Evolutionary conservation across 1,284 basidiomycete genomes (phyloP).

Genomic region (Tilletia horrida): DNA sequence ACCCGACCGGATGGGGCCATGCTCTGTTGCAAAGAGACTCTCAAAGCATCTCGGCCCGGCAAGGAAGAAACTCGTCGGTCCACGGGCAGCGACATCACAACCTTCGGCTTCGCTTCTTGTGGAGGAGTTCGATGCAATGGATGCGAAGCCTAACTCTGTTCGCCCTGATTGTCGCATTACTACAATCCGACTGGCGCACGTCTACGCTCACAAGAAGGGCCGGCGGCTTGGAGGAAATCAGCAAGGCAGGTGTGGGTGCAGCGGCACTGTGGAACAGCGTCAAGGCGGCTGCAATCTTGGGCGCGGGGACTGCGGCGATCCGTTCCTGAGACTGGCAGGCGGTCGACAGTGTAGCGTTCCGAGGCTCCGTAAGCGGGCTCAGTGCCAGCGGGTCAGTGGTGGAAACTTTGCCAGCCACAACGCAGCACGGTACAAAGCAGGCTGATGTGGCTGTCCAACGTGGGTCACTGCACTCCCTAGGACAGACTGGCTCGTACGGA

Average conservation of each 20-base stretch:
- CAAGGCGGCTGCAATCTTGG: conserved; percentile 5
- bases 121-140: neutral
- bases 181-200: conserved; percentile 2
- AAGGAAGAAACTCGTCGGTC: neutral
- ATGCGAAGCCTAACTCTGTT: conserved; percentile 10
- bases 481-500: no score
- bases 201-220: neutral
- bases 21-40: no score
- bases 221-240: no score
- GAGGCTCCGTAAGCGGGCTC: no score
- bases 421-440: no score
- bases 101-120: neutral
- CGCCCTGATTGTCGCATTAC: conserved; percentile 6
- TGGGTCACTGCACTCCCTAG: no score
- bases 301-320: neutral
- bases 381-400: no score
- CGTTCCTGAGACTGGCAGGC: neutral
- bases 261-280: conserved; percentile 11
- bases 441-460: no score
- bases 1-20: conserved; percentile 10
- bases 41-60: neutral
- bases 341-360: neutral
- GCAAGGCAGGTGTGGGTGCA: neutral
- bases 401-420: no score
- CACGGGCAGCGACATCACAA: neutral